Percentiles rank a stretch among this genome's conserved stretches.
Conservation (phyloP, 768 basidiomycete genomes). For the Termitomyces sp. region DNA sequence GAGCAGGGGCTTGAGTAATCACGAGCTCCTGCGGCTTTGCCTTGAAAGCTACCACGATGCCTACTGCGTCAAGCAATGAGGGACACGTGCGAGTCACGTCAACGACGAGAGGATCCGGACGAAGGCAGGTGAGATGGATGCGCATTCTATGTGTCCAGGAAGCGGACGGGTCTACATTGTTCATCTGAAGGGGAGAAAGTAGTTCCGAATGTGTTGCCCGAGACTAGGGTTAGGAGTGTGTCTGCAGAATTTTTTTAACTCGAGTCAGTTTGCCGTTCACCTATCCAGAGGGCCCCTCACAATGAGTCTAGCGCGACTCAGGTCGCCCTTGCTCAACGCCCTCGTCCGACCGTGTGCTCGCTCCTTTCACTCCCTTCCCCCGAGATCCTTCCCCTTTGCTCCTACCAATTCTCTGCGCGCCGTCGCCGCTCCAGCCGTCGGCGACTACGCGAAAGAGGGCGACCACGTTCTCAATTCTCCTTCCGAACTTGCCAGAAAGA, state of each 20-base stretch:
- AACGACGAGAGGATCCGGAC: background rate
- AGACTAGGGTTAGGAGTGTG: slow-evolving; percentile 10
- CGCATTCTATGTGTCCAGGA: background rate
- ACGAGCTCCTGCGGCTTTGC: background rate
- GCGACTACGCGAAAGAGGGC: slow-evolving; percentile 58
- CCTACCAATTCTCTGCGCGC: slow-evolving; percentile 55
- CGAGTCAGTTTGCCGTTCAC: slow-evolving; percentile 13
- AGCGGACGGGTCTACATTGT: slow-evolving; percentile 2
- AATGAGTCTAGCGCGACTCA: slow-evolving; percentile 40
- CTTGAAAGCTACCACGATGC: background rate
- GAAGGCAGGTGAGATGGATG: background rate
- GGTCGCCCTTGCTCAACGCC: slow-evolving; percentile 30
- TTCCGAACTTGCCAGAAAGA: slow-evolving; percentile 87
- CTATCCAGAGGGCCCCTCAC: slow-evolving; percentile 14
- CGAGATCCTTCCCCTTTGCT: slow-evolving; percentile 28
- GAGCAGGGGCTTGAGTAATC: background rate
- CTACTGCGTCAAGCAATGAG: background rate
- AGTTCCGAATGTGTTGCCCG: slow-evolving; percentile 6
- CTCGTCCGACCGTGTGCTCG: slow-evolving; percentile 32
- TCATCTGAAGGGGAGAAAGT: background rate
- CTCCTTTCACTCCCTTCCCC: slow-evolving; percentile 44
- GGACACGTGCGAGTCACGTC: background rate
- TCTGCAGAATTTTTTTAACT: background rate
- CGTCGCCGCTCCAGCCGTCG: slow-evolving; percentile 72
- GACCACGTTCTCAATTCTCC: slow-evolving; percentile 88